Evolutionary conservation across 2,329 filamentous ascomycete genomes (phyloP).

Genomic region (Aspergillus quadrilineatus): DNA sequence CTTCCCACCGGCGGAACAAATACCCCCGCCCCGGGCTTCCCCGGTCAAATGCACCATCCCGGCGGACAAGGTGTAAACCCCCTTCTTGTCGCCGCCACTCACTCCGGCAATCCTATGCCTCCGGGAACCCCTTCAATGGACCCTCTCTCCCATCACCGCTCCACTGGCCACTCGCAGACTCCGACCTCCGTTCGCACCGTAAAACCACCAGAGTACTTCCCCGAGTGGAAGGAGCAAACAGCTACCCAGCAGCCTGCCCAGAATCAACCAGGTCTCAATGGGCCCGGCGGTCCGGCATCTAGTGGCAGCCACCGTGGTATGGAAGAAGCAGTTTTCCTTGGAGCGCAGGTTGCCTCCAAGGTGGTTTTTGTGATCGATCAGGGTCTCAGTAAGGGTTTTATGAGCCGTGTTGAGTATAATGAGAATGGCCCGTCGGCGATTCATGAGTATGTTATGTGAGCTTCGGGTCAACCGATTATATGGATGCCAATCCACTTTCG

Average conservation of each 20-base stretch:
- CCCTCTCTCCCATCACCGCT: constrained; percentile 49
- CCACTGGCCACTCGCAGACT: constrained; percentile 68
- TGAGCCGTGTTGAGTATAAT: constrained; percentile 68
- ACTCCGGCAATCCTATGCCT: constrained; percentile 40
- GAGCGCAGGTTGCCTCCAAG: constrained; percentile 81
- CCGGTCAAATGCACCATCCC: constrained; percentile 56
- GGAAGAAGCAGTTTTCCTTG: constrained; percentile 84
- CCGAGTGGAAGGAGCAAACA: constrained; percentile 79
- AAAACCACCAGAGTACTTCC: constrained; percentile 77
- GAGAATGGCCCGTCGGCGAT: constrained; percentile 65
- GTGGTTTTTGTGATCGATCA: constrained; percentile 69
- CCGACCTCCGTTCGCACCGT: constrained; percentile 81
- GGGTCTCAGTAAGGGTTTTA: constrained; percentile 65
- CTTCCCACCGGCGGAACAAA: constrained; percentile 88
- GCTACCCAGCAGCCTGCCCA: constrained; percentile 34
- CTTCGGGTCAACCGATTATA: neutral
- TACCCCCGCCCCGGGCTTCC: constrained; percentile 60
- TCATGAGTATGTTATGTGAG: constrained; percentile 53
- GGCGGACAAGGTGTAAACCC: constrained; percentile 72
- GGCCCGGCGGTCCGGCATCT: constrained; percentile 25
- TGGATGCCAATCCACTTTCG: neutral
- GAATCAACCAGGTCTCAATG: constrained; percentile 44
- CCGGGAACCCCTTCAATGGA: constrained; percentile 40
- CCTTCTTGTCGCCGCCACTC: constrained; percentile 83
- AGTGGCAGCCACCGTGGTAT: constrained; percentile 46